Evolutionary conservation across 164 flowering plant species (phyloP), one percentile per base, ranked within the genome.

Genomic region (Echeveria elegans): DNA sequence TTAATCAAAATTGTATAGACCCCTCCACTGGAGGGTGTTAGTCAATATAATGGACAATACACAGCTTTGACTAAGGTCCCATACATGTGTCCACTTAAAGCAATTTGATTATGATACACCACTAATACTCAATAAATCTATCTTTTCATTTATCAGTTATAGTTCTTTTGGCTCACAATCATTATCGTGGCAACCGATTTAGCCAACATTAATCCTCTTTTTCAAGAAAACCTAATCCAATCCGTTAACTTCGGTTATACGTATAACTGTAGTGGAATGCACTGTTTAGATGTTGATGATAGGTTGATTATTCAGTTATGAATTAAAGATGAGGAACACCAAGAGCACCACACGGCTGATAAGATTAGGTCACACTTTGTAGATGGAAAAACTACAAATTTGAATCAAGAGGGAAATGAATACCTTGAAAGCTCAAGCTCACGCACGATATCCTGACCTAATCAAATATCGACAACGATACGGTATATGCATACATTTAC

Each of bases 21-120:
- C 61, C 31, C 16, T n/a, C 61, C 61, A 56, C 61, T 28, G 3
- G 61, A 56, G 61, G 12, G 34, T 56, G 61, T 28, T 56, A 26
- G 61, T 56, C 61, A 56, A 28, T 56, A 18, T 32, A 56, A 56
- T 29, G 32, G 61, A 56, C 61, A 56, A 56, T 56, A 12, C 32
- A 56, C 32, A 56, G 16, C 61, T 28, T 26, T 28, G 61, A 56
- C 19, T 28, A 56, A 56, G 32, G 32, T 28, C 61, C 30, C 60
- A 53, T 24, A 12, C 31, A 53, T 15, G 4, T 28, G 15, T 29
- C 12, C 31, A 56, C 61, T 53, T 53, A 53, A 24, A 31, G 60
- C 60, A 53, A 26, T 53, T 53, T 24, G 60, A 53, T 53, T 53
- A 53, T 9, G 31, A 53, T 9, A 11, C 31, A 11, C 19, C 31